Evolutionary conservation across 2,329 filamentous ascomycete species (phyloP), one percentile per base, ranked within the genome.

Genomic region (Fusarium secorum): DNA sequence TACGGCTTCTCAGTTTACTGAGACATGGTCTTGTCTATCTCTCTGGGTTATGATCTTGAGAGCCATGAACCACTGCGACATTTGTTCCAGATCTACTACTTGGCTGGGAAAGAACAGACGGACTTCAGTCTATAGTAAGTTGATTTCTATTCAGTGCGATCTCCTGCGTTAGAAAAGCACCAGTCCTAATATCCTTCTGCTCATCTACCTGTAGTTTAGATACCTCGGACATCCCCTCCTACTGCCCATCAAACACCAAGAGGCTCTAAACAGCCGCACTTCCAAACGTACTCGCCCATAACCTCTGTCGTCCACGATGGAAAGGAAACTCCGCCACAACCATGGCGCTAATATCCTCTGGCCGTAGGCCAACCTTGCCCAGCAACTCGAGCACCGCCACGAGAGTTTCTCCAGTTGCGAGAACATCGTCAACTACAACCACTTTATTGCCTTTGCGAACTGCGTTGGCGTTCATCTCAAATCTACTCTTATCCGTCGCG

Each of bases 341-440:
- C 79, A 88, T 81, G n/a, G 88, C 75, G 7, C 69, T 80, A 26
- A 89, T 64, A 68, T 83, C n/a, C 41, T 83, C 79, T 0, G 63
- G 38, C n/a, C 49, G 13, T 20, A 89, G 67, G 0, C 84, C 83
- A 64, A 79, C 82, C 71, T 85, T 52, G 2, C 42, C 17, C 30
- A 90, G 74, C 4, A 90, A 78, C 70, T 81, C 69, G 36, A 90
- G 71, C 38, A 88, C 81, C 11, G 85, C 86, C 75, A 80, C 84
- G 39, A 90, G 82, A 5, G 88, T 90, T 70, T 81, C 70, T 3
- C 87, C 88, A 0, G 85, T 86, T 10, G 88, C 82, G 60, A 90
- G 83, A 32, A 89, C 87, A 76, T 90, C 88, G 64, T 90, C 88
- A 9, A 90, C 81, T 1, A 77, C 82, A n/a, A 90, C 80, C 15